These are phyloP conservation scores for Allomyces macrogynus DNA, from an alignment of 192 early-diverging fungal species.

Conservation along the genomic window DNA sequence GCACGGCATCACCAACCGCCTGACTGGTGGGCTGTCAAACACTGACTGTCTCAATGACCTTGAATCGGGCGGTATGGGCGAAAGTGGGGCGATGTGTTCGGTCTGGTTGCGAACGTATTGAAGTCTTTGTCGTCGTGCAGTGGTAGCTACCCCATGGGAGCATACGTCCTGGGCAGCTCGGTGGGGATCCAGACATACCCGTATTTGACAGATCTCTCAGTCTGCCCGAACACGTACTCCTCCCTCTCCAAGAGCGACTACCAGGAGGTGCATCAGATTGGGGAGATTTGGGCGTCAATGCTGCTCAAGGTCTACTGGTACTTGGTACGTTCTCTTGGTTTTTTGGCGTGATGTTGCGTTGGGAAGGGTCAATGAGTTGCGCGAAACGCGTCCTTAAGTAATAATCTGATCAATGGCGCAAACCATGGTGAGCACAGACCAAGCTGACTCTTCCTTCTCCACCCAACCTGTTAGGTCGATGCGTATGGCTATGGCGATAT, in stretches of 20 bases:
- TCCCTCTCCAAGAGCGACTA: conserved; percentile 56
- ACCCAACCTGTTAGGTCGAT: too few relatives aligned
- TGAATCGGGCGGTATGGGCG: conserved; percentile 77
- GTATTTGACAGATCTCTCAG: conserved; percentile 53
- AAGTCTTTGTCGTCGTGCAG: too few relatives aligned
- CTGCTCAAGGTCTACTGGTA: conserved; percentile 70
- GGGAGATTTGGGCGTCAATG: conserved; percentile 83
- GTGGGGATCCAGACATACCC: conserved; percentile 9
- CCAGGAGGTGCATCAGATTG: conserved; percentile 38
- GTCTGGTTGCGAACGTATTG: conserved; percentile 44
- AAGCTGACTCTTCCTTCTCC: too few relatives aligned
- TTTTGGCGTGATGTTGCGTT: conserved; percentile 23
- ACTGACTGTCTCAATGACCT: conserved; percentile 66
- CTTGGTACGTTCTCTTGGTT: conserved; percentile 13
- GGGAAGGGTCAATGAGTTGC: conserved; percentile 4
- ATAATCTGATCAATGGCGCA: too few relatives aligned
- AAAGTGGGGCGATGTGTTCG: conserved; percentile 70
- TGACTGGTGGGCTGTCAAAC: conserved; percentile 86
- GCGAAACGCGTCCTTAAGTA: too few relatives aligned
- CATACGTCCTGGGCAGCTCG: conserved; percentile 42
- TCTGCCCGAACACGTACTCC: conserved; percentile 63
- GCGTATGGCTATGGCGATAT: too few relatives aligned
- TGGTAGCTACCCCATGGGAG: conserved; percentile 28
- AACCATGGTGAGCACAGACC: too few relatives aligned
- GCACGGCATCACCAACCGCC: conserved; percentile 75